Percentiles rank a stretch among this genome's conserved stretches.
phyloP scores from a whole-genome alignment of 805 yeast genomes.

The Yarrowia hollandica region DNA sequence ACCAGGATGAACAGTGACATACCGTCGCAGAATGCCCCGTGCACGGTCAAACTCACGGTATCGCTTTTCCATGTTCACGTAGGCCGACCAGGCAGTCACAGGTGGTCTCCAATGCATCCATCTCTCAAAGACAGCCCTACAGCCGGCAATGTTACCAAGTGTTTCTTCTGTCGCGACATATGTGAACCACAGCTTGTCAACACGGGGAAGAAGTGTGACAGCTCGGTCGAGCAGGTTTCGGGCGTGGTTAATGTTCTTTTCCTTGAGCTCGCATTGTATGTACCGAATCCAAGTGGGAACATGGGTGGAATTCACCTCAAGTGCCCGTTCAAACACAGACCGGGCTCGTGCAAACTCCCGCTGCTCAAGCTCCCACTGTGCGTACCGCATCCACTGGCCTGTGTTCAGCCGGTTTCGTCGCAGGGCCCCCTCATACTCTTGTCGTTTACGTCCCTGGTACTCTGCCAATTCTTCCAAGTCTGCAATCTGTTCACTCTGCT shows the following conservation, averaged over 20 bases:
- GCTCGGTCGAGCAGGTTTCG: slow-evolving; percentile 81
- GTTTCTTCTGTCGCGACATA: slow-evolving; percentile 83
- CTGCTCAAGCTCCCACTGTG: slow-evolving; percentile 80
- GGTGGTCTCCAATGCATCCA: slow-evolving; percentile 82
- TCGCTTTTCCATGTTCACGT: slow-evolving; percentile 68
- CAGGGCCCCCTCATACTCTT: slow-evolving; percentile 83
- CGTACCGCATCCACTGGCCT: slow-evolving; percentile 91
- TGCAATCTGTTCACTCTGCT: slow-evolving; percentile 45
- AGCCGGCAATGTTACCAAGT: slow-evolving; percentile 60
- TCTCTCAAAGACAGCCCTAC: slow-evolving; percentile 64
- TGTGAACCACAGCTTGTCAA: slow-evolving; percentile 83
- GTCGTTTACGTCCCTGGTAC: slow-evolving; percentile 70
- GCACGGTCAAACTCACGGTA: slow-evolving; percentile 59
- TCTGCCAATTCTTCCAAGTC: slow-evolving; percentile 62
- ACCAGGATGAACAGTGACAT: slow-evolving; percentile 54
- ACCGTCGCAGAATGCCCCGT: slow-evolving; percentile 58
- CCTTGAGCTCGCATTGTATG: slow-evolving; percentile 71
- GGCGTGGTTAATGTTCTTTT: slow-evolving; percentile 80
- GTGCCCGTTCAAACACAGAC: slow-evolving; percentile 83
- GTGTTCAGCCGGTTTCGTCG: slow-evolving; percentile 77
- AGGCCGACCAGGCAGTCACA: slow-evolving; percentile 70
- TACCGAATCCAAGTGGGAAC: slow-evolving; percentile 87
- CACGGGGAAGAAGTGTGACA: slow-evolving; percentile 68
- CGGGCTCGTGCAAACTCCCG: slow-evolving; percentile 78
- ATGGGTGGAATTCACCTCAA: slow-evolving; percentile 70